Evolutionary conservation across 2,329 filamentous ascomycete species (phyloP).

Genomic region (Penicillium sp.): DNA sequence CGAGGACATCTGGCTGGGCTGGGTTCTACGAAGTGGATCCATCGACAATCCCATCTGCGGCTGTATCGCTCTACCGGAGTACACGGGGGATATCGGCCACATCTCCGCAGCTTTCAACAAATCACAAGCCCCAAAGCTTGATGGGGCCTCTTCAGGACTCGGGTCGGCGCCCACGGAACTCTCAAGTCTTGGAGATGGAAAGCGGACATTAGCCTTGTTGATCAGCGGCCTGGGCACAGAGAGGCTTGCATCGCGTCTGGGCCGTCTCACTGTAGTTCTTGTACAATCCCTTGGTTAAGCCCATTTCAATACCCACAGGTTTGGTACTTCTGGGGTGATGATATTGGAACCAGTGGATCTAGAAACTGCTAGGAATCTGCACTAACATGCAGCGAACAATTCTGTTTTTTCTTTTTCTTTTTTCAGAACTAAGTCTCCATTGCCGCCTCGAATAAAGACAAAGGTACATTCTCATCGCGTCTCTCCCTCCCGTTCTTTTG

Average conservation of each 20-base stretch:
- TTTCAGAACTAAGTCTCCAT: background rate
- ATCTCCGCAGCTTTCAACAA: background rate
- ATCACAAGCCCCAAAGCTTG: background rate
- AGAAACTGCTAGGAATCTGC: slow-evolving; percentile 7
- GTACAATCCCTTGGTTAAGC: slow-evolving; percentile 5
- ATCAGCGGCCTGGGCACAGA: background rate
- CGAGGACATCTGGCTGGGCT: background rate
- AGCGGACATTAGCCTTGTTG: slow-evolving; percentile 3
- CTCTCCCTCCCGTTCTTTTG: background rate
- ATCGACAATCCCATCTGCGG: background rate
- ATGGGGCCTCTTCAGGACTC: background rate
- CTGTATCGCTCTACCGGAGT: background rate
- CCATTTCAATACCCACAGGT: slow-evolving; percentile 7
- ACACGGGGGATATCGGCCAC: background rate
- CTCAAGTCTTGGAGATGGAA: background rate
- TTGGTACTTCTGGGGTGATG: background rate
- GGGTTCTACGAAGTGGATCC: background rate
- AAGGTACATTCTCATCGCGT: background rate
- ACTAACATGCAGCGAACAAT: slow-evolving; percentile 2
- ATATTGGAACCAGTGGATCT: slow-evolving; percentile 9
- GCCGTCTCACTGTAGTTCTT: background rate
- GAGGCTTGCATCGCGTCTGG: background rate
- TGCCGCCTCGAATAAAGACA: slow-evolving; percentile 1
- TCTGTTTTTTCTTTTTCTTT: background rate
- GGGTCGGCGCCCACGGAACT: background rate